Evolutionary conservation across 1,284 basidiomycete species (phyloP), one percentile per base, ranked within the genome.

Genomic region (Apiotrichum domesticum): DNA sequence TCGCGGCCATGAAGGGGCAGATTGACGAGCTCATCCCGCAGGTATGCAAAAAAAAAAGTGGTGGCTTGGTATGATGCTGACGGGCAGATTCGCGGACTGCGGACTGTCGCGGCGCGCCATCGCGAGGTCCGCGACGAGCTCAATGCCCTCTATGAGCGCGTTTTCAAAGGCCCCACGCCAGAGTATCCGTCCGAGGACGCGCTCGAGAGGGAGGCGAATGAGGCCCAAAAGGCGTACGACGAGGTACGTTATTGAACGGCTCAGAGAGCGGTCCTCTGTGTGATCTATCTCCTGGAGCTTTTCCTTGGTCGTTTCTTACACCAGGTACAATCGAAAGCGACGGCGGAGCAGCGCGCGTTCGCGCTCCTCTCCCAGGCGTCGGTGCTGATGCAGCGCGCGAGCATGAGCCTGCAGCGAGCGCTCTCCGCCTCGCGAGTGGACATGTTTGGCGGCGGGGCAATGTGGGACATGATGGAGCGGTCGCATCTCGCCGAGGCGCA

Each of bases 151-250:
- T 64, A 64, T 37, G 35, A 50, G 46, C 46, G 42, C 5, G 58
- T 57, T 2, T 65, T 63, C 42, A 46, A 55, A 6, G 61, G 59
- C 10, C 62, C 63, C 10, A 62, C 58, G 6, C 59, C 59, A 21
- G 46, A 43, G 35, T 57, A 55, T 35, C 65, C 65, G 4, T 48
- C 52, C 21, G 65, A 65, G 46, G 65, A 63, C 51, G 33, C 40
- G 29, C 55, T 46, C 1, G 64, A 66, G 57, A 37, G 43, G 33
- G 58, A 49, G 21, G 51, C 21, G 33, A 14, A 41, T 1, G 33
- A 2, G 1, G 53, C 54, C 7, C 35, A 48, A 37, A 21, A 42
- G 13, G 33, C 49, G 11, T 60, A 64, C 44, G 44, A 61, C 51
- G 37, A 55, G 42, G 60, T 56, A 56, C 15, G 14, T n/a, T n/a